phyloP scores from a whole-genome alignment of 2,329 filamentous ascomycete species.

The Graphiopsis chlorocephala region DNA sequence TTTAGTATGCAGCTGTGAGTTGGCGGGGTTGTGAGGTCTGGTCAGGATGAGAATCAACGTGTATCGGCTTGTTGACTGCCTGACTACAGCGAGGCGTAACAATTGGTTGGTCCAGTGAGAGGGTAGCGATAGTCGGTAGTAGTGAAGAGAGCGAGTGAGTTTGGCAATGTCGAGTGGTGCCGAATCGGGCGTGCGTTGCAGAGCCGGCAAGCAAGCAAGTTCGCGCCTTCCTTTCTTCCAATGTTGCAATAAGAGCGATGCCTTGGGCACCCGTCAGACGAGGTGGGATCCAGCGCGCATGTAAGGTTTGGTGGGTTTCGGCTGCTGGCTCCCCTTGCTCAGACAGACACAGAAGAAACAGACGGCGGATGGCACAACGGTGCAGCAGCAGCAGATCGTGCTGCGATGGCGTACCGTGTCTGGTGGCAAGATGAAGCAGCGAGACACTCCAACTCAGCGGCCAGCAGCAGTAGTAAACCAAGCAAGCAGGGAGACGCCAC shows the following conservation, averaged over 20 bases:
- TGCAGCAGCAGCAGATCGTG: background rate
- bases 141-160: background rate
- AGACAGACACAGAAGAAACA: conserved; percentile 4
- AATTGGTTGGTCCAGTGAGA: background rate
- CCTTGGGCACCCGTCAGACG: background rate
- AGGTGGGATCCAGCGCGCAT: conserved; percentile 1
- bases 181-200: background rate
- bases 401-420: background rate
- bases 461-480: background rate
- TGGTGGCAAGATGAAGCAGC: conserved; percentile 5
- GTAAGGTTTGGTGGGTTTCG: conserved; percentile 9
- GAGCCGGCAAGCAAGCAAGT: background rate
- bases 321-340: conserved; percentile 14
- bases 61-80: background rate
- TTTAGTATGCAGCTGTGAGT: background rate
- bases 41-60: background rate
- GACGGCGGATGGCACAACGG: background rate
- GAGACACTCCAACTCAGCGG: background rate
- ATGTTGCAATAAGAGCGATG: background rate
- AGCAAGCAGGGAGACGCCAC: background rate
- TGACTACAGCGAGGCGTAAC: background rate
- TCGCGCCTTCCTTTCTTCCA: conserved; percentile 6
- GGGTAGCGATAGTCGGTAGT: background rate
- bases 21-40: conserved; percentile 1
- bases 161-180: background rate